Conservation (phyloP, 768 basidiomycete genomes). For the Russula emetica region DNA sequence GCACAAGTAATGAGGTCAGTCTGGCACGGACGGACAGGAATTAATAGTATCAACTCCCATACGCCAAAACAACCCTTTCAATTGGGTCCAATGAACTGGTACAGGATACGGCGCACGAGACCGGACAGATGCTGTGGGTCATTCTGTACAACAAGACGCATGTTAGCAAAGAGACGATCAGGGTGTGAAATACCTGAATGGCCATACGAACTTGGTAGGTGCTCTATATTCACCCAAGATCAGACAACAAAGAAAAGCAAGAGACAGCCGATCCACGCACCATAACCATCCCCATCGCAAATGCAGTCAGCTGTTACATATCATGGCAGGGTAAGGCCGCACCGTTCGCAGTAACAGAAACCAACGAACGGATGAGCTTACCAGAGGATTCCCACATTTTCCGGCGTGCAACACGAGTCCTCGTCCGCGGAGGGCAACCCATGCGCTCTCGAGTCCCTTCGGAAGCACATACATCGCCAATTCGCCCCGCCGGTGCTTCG, state of each 20-base stretch:
- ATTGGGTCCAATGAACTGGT: conserved; percentile 89
- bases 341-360: conserved; percentile 30
- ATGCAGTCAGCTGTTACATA: conserved; percentile 48
- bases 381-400: conserved; percentile 61
- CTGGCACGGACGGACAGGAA: not conserved
- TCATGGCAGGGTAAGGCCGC: conserved; percentile 18
- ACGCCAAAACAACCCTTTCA: conserved; percentile 31
- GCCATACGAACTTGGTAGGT: conserved; percentile 57
- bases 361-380: conserved; percentile 35
- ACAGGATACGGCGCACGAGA: conserved; percentile 73
- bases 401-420: conserved; percentile 71
- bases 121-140: conserved; percentile 84
- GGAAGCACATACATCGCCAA: conserved; percentile 91
- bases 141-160: conserved; percentile 35
- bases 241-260: conserved; percentile 18
- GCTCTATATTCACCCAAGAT: conserved; percentile 19
- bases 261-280: conserved; percentile 37
- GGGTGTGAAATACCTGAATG: not conserved
- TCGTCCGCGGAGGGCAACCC: conserved; percentile 71
- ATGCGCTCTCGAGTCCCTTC: conserved; percentile 83
- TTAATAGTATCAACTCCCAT: not conserved
- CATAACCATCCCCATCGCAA: conserved; percentile 93
- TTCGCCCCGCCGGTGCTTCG: conserved; percentile 78
- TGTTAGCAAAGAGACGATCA: not conserved
- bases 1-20: not conserved